These are phyloP conservation scores for Hymenoscyphus fructigenus DNA, from an alignment of 2,329 filamentous ascomycete species.

Conservation along the genomic window DNA sequence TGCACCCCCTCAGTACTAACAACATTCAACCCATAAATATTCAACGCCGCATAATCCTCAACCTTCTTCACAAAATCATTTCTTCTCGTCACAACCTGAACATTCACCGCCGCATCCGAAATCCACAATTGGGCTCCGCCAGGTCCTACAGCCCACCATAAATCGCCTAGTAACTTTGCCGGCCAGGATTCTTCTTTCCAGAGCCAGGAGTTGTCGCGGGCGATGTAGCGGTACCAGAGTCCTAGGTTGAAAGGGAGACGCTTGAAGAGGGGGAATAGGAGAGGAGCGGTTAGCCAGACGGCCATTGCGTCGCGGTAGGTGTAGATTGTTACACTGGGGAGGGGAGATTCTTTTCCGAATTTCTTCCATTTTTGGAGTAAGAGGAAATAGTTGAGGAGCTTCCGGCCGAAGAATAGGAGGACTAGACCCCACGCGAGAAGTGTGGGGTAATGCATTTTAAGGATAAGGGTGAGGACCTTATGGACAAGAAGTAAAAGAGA, in stretches of 20 bases:
- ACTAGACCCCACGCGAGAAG: neutral
- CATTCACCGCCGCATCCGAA: slow-evolving; percentile 19
- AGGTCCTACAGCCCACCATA: slow-evolving; percentile 19
- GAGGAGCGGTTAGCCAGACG: slow-evolving; percentile 21
- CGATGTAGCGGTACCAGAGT: slow-evolving; percentile 19
- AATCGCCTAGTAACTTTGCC: slow-evolving; percentile 18
- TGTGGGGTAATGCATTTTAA: neutral
- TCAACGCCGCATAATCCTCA: slow-evolving; percentile 24
- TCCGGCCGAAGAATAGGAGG: neutral
- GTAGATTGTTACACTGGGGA: slow-evolving; percentile 18
- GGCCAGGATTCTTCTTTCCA: slow-evolving; percentile 16
- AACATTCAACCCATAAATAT: slow-evolving; percentile 60
- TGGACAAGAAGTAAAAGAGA: neutral
- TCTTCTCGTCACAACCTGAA: slow-evolving; percentile 20
- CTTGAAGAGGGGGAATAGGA: slow-evolving; percentile 17
- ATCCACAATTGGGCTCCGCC: slow-evolving; percentile 16
- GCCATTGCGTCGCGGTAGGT: slow-evolving; percentile 11
- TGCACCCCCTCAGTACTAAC: slow-evolving; percentile 63
- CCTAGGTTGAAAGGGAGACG: slow-evolving; percentile 19
- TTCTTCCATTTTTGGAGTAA: neutral
- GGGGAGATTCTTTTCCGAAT: slow-evolving; percentile 2
- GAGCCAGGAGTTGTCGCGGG: slow-evolving; percentile 18
- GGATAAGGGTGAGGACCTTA: neutral
- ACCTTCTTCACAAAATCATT: slow-evolving; percentile 25
- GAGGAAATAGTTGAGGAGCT: slow-evolving; percentile 1